Evolutionary conservation across 495 filamentous ascomycete genomes (phyloP), one percentile per base, ranked within the genome.

Genomic region (Penicillium verhagenii): DNA sequence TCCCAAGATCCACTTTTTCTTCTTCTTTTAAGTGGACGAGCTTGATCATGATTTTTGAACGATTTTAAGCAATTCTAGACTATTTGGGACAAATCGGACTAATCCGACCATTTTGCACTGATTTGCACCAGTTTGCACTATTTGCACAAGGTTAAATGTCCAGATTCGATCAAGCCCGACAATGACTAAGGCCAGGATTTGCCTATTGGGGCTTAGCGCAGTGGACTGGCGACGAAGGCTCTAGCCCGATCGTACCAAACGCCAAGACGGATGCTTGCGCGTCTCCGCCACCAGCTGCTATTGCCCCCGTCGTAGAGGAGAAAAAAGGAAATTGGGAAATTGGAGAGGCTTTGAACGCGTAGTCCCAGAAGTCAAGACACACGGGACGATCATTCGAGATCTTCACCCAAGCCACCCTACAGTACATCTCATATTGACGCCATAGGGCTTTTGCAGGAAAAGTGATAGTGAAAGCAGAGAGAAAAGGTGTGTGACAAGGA

Each of bases 231-330:
- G 25, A 51, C 51, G 58, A 66, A n/a, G 57, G 56, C 61, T 69
- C 66, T 70, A 66, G 70, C 64, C 69, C 68, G 65, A 76, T 74
- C 71, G 61, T 56, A 60, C 59, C 19, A 56, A 50, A 40, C 61
- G 71, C 72, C 74, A 77, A 75, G 74, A 72, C 70, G 67, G 62
- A 69, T 60, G 72, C 72, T 76, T 77, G 73, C 73, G 73, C 68
- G 73, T 74, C 73, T 74, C 73, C 71, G 59, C 59, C 59, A 54
- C 59, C 51, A 29, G 43, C 46, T 44, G 54, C 20, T 45, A 16
- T 39, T 57, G 54, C 46, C 33, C 58, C 50, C 33, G 47, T 50
- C 33, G n/a, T n/a, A n/a, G n/a, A n/a, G n/a, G 46, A 33, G 26
- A 33, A 21, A 21, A 35, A 6, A 19, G 23, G 21, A 35, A 35